Base-by-base conservation (phyloP, 495 filamentous ascomycete genomes). In the Friedmanniomyces endolithicus region DNA sequence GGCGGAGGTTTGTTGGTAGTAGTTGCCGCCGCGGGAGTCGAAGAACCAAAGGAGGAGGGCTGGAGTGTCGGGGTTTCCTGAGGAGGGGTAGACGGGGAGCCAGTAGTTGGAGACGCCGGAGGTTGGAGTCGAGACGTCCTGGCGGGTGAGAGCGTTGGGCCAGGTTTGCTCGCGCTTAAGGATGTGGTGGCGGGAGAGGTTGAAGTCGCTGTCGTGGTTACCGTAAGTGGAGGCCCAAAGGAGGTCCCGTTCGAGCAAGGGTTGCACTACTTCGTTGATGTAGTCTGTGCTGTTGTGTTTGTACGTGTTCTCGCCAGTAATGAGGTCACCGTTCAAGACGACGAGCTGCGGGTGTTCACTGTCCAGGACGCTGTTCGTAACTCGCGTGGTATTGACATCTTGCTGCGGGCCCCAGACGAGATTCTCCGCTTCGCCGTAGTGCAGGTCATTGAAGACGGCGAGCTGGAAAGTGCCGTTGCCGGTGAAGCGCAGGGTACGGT, bases 101-200 rank as follows among this genome's bases (percentile, higher is more conserved):
- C 79, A 86, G 61, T 88, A 88, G 58, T 89, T 88, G 0, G 80
- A 77, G 0, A 85, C 70, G n/a, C 85, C 85, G 4, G 76, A 71
- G 9, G 69, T 63, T n/a, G 41, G 57, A 23, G 37, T 53, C 61
- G 67, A 64, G 64, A 83, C 66, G 65, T 60, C 74, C 24, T 67
- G 70, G 4, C 67, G 64, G 6, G 82, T 87, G 14, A 78, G 68
- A n/a, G 75, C 70, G 52, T 79, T 78, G 1, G 58, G 27, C 57
- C 77, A 83, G 11, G 50, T 60, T 23, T 66, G 67, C 64, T 87
- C 84, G 14, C 76, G 71, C 0, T 67, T 65, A 33, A 81, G 74
- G 19, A 88, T 72, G 14, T 66, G 69, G 39, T 66, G 47, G 1
- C 78, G 71, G 0, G 77, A 78, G 25, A 84, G 68, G 56, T 84